Base-by-base conservation (phyloP, 257 asterid species). In the Primulina eburnea region DNA sequence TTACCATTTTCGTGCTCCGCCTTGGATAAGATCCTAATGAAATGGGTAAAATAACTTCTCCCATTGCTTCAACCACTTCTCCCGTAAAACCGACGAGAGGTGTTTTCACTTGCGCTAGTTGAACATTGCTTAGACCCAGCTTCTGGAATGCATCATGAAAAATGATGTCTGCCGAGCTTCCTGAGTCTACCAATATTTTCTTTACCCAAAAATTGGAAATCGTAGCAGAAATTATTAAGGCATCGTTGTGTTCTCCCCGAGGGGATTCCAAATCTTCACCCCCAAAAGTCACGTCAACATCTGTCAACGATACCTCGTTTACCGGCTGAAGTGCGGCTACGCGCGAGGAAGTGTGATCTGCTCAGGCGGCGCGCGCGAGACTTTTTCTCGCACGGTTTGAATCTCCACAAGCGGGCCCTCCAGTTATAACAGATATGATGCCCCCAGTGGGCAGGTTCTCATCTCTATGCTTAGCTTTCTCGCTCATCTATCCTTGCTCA, bases 111-210 rank as follows among this genome's bases (percentile, higher is more conserved):
- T 0, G 52, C 17, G 1, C 3, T 4, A 10, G 3, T 40, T 40
- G 16, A 0, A 0, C 52, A 40, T 40, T 40, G 0, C 1, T 40
- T 1, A 40, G 0, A 0, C 17, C 52, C 1, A 40, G 0, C 5
- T 40, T 12, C 4, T 2, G 1, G 17, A 10, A 40, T 0, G 1
- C 52, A 1, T 3, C 17, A 1, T 40, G 5, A 40, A 40, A 40
- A 0, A 10, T 40, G 17, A 40, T 3, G 11, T 11, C 16, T 2
- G 17, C 17, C 0, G 17, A 40, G 1, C 52, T 40, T 40, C 17
- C 52, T 12, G 52, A 40, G 17, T 40, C 52, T 1, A 40, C 17
- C 17, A 12, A 1, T 37, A 40, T 10, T 12, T 40, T 40, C 17
- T 40, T 40, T 1, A 40, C 52, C 52, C 16, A 40, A 40, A 40